phyloP scores from a whole-genome alignment of 2,329 filamentous ascomycete genomes.

The Ceratocystiopsis brevicomis region DNA sequence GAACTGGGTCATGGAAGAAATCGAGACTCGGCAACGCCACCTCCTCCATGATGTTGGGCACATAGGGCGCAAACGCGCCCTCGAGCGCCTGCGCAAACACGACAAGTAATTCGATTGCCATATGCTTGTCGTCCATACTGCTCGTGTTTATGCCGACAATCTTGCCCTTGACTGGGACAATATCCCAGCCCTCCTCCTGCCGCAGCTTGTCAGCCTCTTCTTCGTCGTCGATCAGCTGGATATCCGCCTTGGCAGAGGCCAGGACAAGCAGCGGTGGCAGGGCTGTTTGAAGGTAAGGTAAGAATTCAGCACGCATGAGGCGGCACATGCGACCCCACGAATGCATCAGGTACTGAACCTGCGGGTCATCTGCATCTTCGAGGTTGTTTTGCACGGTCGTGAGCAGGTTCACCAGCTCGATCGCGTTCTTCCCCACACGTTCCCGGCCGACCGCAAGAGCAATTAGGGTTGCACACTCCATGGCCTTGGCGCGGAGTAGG shows the following conservation, averaged over 20 bases:
- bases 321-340: slow-evolving; percentile 99
- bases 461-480: slow-evolving; percentile 96
- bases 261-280: slow-evolving; percentile 87
- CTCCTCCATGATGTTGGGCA: slow-evolving; percentile 85
- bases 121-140: slow-evolving; percentile 94
- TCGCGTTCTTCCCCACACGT: slow-evolving; percentile 70
- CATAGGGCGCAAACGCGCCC: slow-evolving; percentile 77
- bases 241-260: slow-evolving; percentile 88
- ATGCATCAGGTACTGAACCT: slow-evolving; percentile 92
- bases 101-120: slow-evolving; percentile 95
- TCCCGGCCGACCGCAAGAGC: slow-evolving; percentile 88
- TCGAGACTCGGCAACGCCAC: slow-evolving; percentile 84
- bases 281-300: slow-evolving; percentile 79
- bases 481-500: slow-evolving; percentile 83
- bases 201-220: slow-evolving; percentile 85
- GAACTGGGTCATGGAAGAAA: slow-evolving; percentile 96
- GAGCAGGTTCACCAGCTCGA: slow-evolving; percentile 71
- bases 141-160: slow-evolving; percentile 97
- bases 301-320: slow-evolving; percentile 74
- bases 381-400: slow-evolving; percentile 75
- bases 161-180: slow-evolving; percentile 92
- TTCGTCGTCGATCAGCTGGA: slow-evolving; percentile 87
- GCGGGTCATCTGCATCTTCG: slow-evolving; percentile 80
- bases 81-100: slow-evolving; percentile 96
- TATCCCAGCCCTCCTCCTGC: slow-evolving; percentile 91